phyloP scores from a whole-genome alignment of 2,329 filamentous ascomycete genomes.

The Fusarium equiseti region DNA sequence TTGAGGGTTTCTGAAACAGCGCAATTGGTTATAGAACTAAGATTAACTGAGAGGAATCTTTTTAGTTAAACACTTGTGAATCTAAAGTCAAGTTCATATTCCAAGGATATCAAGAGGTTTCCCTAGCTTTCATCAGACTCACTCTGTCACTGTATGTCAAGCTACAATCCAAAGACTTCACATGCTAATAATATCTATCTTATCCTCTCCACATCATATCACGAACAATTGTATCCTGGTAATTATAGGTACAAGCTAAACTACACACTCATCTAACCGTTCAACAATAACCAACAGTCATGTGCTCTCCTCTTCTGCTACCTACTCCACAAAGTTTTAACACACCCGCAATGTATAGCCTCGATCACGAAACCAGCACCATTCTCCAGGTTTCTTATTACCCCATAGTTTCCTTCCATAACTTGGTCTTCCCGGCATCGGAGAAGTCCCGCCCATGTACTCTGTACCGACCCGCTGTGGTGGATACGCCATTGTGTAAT shows the following conservation, averaged over 20 bases:
- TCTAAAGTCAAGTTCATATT: neutral
- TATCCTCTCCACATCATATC: neutral
- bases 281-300: conserved; percentile 4
- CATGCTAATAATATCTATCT: neutral
- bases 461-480: conserved; percentile 25
- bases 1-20: neutral
- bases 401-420: conserved; percentile 22
- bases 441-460: conserved; percentile 33
- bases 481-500: conserved; percentile 44
- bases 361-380: conserved; percentile 25
- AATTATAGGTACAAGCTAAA: neutral
- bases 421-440: conserved; percentile 31
- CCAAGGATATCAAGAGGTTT: neutral
- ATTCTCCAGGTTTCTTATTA: conserved; percentile 27
- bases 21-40: neutral
- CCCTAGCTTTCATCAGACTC: neutral
- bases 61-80: neutral
- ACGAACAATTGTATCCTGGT: neutral
- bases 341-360: conserved; percentile 14
- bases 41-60: neutral
- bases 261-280: neutral
- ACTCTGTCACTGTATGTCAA: neutral
- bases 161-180: neutral
- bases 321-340: neutral
- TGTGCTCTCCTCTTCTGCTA: conserved; percentile 1